Percentiles rank a stretch among this genome's conserved stretches.
Evolutionary conservation across 208 protist species (phyloP).

Genomic region (Wallacemonas sp.): DNA sequence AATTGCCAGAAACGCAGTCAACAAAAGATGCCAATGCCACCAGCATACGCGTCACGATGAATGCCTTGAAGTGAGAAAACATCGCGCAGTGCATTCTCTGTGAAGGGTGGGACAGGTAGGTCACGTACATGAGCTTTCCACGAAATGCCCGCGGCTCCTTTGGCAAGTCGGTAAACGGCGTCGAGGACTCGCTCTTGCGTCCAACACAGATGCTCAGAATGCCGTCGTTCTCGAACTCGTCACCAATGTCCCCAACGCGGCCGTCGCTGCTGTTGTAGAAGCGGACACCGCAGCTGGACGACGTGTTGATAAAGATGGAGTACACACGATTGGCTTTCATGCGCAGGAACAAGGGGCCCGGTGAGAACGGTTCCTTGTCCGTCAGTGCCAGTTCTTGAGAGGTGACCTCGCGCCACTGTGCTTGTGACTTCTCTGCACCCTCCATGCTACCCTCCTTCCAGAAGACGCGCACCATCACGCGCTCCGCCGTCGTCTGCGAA

Average conservation of each 20-base stretch:
- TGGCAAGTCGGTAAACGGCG: constrained; percentile 73
- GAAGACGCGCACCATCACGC: constrained; percentile 79
- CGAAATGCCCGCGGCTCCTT: constrained; percentile 73
- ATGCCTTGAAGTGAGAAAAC: constrained; percentile 71
- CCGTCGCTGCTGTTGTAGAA: constrained; percentile 90
- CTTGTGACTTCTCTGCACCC: constrained; percentile 56
- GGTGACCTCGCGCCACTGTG: constrained; percentile 70
- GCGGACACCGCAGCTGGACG: constrained; percentile 79
- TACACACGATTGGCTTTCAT: constrained; percentile 80
- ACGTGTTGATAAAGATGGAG: constrained; percentile 87
- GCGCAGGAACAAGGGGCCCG: constrained; percentile 55
- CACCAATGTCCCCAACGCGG: constrained; percentile 66
- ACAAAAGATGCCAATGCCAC: constrained; percentile 82
- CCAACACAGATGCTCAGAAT: constrained; percentile 82
- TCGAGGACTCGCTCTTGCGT: constrained; percentile 79
- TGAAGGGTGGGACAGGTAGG: constrained; percentile 33
- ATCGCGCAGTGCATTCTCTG: constrained; percentile 21
- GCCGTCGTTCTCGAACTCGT: constrained; percentile 86
- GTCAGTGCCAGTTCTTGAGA: constrained; percentile 60
- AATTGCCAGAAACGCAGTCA: constrained; percentile 15
- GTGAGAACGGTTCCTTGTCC: constrained; percentile 79
- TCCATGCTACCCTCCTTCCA: constrained; percentile 89
- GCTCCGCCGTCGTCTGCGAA: constrained; percentile 72
- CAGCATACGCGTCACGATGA: constrained; percentile 82
- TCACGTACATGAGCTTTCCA: constrained; percentile 80